Percentiles rank a stretch among this genome's conserved stretches.
phyloP scores from a whole-genome alignment of 2,329 filamentous ascomycete genomes.

The Apiospora marii region DNA sequence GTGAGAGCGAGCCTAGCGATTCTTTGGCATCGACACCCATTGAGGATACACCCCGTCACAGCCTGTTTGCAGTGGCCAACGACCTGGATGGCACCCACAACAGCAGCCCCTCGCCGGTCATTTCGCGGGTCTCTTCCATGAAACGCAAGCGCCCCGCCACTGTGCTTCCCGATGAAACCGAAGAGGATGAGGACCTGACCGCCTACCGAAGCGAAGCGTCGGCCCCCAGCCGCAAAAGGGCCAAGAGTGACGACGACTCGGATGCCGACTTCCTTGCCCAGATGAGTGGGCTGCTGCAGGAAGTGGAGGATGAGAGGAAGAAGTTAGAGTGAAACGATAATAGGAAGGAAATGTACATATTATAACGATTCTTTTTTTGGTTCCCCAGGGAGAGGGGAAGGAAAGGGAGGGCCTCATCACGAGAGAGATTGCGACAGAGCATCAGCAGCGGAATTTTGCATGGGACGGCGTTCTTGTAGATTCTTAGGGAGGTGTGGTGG shows the following conservation, averaged over 20 bases:
- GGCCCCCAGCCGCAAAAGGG: conserved; percentile 35
- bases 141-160: conserved; percentile 38
- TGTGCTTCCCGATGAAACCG: conserved; percentile 19
- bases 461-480: conserved; percentile 26
- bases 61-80: not conserved
- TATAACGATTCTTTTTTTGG: not conserved
- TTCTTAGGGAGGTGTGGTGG: conserved; percentile 21
- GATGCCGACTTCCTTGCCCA: conserved; percentile 38
- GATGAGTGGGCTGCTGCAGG: conserved; percentile 37
- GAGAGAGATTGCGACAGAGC: conserved; percentile 1
- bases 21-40: not conserved
- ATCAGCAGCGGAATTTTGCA: conserved; percentile 24
- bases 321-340: not conserved
- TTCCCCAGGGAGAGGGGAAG: not conserved
- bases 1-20: conserved; percentile 17
- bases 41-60: not conserved
- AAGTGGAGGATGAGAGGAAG: conserved; percentile 32
- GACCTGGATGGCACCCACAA: conserved; percentile 20
- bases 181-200: conserved; percentile 35
- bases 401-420: not conserved
- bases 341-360: not conserved
- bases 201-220: conserved; percentile 35
- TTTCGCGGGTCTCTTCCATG: conserved; percentile 28
- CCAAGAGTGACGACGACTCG: conserved; percentile 32
- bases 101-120: conserved; percentile 34